phyloP scores from a whole-genome alignment of 1,284 basidiomycete genomes.

The Mycena citricolor region DNA sequence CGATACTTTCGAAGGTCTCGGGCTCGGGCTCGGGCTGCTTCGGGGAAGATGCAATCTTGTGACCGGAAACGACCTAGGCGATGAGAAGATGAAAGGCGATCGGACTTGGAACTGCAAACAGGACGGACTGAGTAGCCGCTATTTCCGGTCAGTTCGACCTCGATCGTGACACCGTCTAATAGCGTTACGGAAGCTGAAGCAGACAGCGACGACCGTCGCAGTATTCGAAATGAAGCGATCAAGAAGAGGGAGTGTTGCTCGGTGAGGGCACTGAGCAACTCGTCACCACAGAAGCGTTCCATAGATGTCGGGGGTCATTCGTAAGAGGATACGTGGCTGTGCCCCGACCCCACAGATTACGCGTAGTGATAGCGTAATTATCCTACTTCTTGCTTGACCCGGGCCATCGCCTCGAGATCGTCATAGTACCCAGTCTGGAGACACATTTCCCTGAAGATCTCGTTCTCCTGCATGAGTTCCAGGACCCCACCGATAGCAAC shows the following conservation, averaged over 20 bases:
- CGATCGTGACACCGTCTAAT: slow-evolving; percentile 51
- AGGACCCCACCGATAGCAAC: too few relatives aligned
- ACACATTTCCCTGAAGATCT: slow-evolving; percentile 72
- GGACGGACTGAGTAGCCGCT: slow-evolving; percentile 53
- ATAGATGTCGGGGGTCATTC: too few relatives aligned
- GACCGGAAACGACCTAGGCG: slow-evolving; percentile 14
- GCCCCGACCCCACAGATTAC: too few relatives aligned
- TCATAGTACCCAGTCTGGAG: slow-evolving; percentile 76
- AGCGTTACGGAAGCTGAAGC: slow-evolving; percentile 54
- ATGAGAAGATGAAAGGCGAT: slow-evolving; percentile 7
- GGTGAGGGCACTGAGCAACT: slow-evolving; percentile 52
- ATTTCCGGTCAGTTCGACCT: slow-evolving; percentile 47
- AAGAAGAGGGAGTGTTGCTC: slow-evolving; percentile 57
- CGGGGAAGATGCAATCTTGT: too few relatives aligned
- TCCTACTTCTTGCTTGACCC: slow-evolving; percentile 38
- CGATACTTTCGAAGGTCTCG: slow-evolving; percentile 56
- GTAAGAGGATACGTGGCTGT: too few relatives aligned
- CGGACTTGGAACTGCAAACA: slow-evolving; percentile 7
- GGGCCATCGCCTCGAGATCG: slow-evolving; percentile 66
- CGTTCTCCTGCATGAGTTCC: too few relatives aligned
- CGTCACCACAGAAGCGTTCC: slow-evolving; percentile 54
- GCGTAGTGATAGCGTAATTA: too few relatives aligned
- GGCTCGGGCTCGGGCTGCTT: too few relatives aligned
- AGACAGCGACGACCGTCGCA: slow-evolving; percentile 42
- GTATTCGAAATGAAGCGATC: slow-evolving; percentile 47